Base-by-base conservation (phyloP, 75 land plant genomes). In the Selaginella moellendorffii region DNA sequence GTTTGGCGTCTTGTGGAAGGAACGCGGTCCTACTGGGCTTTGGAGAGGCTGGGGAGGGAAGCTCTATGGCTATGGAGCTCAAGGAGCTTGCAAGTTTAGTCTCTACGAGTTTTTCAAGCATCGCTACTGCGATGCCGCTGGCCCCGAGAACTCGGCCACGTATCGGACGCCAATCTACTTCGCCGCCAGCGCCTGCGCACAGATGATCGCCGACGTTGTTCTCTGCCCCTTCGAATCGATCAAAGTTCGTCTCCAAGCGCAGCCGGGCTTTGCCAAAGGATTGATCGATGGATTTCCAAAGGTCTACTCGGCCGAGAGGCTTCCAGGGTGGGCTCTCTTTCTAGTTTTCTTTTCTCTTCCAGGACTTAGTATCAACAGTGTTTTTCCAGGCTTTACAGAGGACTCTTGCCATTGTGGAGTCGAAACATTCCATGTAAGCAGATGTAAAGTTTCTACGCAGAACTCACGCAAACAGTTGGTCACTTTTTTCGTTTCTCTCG, bases 31-130 rank as follows among this genome's bases (percentile, higher is more conserved):
- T 51, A 72, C 79, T 23, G 83, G 83, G 31, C 71, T 92, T 42
- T 88, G 95, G 96, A 88, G 83, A 73, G 97, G 97, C n/a, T 92
- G 97, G 97, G 79, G 78, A 52, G 86, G 83, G 17, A 92, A 88
- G 72, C 67, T 88, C 9, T 77, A 67, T 66, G 97, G 97, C 1
- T 92, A 92, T 65, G 84, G 97, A 54, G 81, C 75, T 53, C 97
- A 92, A 68, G 97, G 97, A 28, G 95, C 81, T 58, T 88, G 79
- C 74, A 88, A 77, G 71, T 92, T 88, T 75, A 86, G 97, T 19
- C 81, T 92, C 2, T 92, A 92, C 52, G 97, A 92, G 66, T 92
- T 83, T 71, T 92, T 92, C 77, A 92, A 92, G 76, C 81, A 78
- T 56, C 20, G 64, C 23, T 92, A 88, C 70, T 75, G 80, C 19